A percentile compares a stretch with the other conserved stretches of the same genome.
Conservation (phyloP, 805 yeast genomes). For the Candida odintsovae region DNA sequence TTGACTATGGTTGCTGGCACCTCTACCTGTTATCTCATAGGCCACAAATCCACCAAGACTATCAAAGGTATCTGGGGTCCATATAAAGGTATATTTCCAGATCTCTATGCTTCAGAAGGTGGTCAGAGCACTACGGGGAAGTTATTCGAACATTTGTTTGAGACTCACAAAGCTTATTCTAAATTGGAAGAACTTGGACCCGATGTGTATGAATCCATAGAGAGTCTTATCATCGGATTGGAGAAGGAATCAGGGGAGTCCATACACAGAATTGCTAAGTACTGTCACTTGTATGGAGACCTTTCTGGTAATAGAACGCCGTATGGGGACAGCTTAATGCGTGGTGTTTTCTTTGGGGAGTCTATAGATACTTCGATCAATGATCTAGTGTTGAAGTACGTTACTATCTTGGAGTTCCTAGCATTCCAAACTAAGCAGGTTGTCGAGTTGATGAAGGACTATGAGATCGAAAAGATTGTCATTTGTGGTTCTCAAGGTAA, state of each 20-base stretch:
- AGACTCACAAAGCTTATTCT: conserved; percentile 32
- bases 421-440: conserved; percentile 44
- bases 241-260: conserved; percentile 12
- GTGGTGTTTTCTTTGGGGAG: conserved; percentile 46
- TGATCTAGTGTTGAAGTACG: conserved; percentile 37
- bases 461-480: conserved; percentile 29
- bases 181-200: conserved; percentile 6
- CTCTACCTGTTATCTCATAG: conserved; percentile 47
- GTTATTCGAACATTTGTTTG: conserved; percentile 41
- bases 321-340: conserved; percentile 41
- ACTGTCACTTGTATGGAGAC: conserved; percentile 48
- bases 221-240: conserved; percentile 11
- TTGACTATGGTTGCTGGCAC: conserved; percentile 57
- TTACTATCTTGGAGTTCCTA: conserved; percentile 43
- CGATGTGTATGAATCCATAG: conserved; percentile 20
- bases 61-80: conserved; percentile 60
- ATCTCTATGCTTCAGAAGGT: conserved; percentile 38
- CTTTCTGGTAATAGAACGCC: conserved; percentile 56
- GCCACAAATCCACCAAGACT: conserved; percentile 16
- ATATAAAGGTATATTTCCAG: conserved; percentile 32
- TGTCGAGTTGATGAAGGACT: conserved; percentile 24
- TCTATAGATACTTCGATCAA: conserved; percentile 28
- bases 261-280: conserved; percentile 26
- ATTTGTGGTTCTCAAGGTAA: conserved; percentile 51
- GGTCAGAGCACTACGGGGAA: conserved; percentile 59